Evolutionary conservation across 768 basidiomycete genomes (phyloP).

Genomic region (Mycena venus): DNA sequence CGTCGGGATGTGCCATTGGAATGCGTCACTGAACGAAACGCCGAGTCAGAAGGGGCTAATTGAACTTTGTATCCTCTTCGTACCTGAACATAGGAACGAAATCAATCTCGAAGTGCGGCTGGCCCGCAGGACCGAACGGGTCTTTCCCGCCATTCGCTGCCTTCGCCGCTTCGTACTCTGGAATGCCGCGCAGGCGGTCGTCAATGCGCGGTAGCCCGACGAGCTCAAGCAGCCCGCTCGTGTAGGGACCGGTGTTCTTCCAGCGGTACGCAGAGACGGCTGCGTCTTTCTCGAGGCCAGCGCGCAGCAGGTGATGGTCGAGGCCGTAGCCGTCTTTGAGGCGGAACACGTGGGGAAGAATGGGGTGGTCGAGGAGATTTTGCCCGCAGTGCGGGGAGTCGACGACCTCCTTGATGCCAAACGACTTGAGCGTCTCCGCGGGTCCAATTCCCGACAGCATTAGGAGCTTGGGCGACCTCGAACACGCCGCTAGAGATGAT

Average conservation of each 20-base stretch:
- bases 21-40: slow-evolving; percentile 32
- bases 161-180: slow-evolving; percentile 24
- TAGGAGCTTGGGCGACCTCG: slow-evolving; percentile 28
- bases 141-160: slow-evolving; percentile 28
- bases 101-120: slow-evolving; percentile 31
- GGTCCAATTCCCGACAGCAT: slow-evolving; percentile 27
- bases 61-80: no score
- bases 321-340: slow-evolving; percentile 30
- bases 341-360: slow-evolving; percentile 26
- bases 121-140: slow-evolving; percentile 26
- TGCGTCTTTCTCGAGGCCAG: slow-evolving; percentile 28
- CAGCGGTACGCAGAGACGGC: slow-evolving; percentile 29
- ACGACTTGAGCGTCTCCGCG: slow-evolving; percentile 25
- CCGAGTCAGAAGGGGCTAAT: no score
- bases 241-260: slow-evolving; percentile 28
- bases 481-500: slow-evolving; percentile 26
- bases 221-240: slow-evolving; percentile 26
- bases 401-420: slow-evolving; percentile 17
- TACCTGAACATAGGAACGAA: slow-evolving; percentile 27
- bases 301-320: slow-evolving; percentile 28
- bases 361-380: slow-evolving; percentile 28
- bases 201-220: slow-evolving; percentile 30
- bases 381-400: slow-evolving; percentile 25
- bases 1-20: slow-evolving; percentile 32
- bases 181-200: slow-evolving; percentile 26